Evolutionary conservation across 2,329 filamentous ascomycete genomes (phyloP).

Genomic region (Penicillium palitans): DNA sequence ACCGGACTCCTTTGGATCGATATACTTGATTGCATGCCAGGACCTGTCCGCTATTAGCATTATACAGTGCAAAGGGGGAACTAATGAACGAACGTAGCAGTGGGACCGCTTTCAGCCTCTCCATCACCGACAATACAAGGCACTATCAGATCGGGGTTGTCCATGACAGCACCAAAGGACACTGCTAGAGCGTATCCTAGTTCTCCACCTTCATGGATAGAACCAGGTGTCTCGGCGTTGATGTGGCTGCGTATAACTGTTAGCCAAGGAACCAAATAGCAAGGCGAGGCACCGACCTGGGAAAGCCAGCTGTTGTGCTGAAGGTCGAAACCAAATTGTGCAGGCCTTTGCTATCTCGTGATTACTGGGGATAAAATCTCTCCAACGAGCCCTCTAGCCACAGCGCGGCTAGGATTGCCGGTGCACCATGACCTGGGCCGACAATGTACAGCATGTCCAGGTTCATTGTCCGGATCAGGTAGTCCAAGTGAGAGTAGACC

Average conservation of each 20-base stretch:
- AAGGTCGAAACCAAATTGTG: conserved; percentile 62
- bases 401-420: conserved; percentile 61
- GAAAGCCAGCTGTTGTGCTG: conserved; percentile 62
- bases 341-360: conserved; percentile 55
- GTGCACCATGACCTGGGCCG: conserved; percentile 66
- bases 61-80: background rate
- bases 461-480: conserved; percentile 59
- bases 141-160: conserved; percentile 64
- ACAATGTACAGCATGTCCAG: conserved; percentile 64
- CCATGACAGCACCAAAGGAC: conserved; percentile 68
- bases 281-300: conserved; percentile 44
- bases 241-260: conserved; percentile 56
- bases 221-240: conserved; percentile 66
- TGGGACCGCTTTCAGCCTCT: conserved; percentile 65
- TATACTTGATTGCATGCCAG: conserved; percentile 68
- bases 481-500: conserved; percentile 67
- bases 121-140: conserved; percentile 64
- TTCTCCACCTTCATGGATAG: conserved; percentile 70
- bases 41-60: conserved; percentile 43
- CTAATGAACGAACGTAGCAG: conserved; percentile 54
- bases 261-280: conserved; percentile 8
- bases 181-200: conserved; percentile 66
- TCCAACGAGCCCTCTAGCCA: conserved; percentile 66
- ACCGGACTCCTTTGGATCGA: conserved; percentile 65
- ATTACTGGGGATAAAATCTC: conserved; percentile 62